Percentiles rank a stretch among this genome's conserved stretches.
phyloP scores from a whole-genome alignment of 2,329 filamentous ascomycete species.

The Akanthomyces lecanii region DNA sequence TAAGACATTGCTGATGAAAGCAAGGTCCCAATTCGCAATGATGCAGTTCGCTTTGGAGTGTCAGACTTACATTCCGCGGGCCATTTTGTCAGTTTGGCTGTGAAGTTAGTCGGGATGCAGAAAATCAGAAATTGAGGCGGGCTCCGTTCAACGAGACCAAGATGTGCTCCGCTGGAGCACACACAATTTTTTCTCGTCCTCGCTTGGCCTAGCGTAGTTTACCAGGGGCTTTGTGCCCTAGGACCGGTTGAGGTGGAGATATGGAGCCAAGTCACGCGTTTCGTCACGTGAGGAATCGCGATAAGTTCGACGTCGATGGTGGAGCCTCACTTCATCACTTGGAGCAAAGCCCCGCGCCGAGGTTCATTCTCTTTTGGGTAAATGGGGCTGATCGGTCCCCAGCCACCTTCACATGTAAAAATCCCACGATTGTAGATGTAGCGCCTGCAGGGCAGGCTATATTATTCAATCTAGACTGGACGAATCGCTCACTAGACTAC shows the following conservation, averaged over 20 bases:
- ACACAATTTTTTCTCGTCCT: slow-evolving; percentile 25
- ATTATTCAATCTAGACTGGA: slow-evolving; percentile 2
- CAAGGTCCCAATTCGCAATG: background rate
- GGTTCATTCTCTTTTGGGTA: slow-evolving; percentile 10
- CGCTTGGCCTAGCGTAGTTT: slow-evolving; percentile 24
- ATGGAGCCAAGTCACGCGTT: slow-evolving; percentile 9
- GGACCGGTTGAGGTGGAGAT: background rate
- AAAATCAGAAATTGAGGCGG: slow-evolving; percentile 27
- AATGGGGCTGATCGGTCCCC: background rate
- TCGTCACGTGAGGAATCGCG: slow-evolving; percentile 15
- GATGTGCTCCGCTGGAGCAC: slow-evolving; percentile 27
- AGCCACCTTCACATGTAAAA: slow-evolving; percentile 9
- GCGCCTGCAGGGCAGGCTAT: slow-evolving; percentile 6
- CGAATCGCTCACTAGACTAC: slow-evolving; percentile 12
- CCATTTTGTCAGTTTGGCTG: slow-evolving; percentile 52
- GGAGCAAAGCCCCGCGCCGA: slow-evolving; percentile 2
- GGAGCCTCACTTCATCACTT: background rate
- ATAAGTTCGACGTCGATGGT: background rate
- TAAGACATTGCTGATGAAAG: background rate
- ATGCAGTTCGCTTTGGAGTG: background rate
- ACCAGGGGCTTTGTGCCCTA: slow-evolving; percentile 35
- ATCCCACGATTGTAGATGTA: background rate
- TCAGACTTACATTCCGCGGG: slow-evolving; percentile 57
- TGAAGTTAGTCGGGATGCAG: slow-evolving; percentile 36
- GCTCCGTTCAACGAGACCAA: slow-evolving; percentile 21